Evolutionary conservation across 371 early-diverging fungal genomes (phyloP).

Genomic region (Syncephalastrum monosporum): DNA sequence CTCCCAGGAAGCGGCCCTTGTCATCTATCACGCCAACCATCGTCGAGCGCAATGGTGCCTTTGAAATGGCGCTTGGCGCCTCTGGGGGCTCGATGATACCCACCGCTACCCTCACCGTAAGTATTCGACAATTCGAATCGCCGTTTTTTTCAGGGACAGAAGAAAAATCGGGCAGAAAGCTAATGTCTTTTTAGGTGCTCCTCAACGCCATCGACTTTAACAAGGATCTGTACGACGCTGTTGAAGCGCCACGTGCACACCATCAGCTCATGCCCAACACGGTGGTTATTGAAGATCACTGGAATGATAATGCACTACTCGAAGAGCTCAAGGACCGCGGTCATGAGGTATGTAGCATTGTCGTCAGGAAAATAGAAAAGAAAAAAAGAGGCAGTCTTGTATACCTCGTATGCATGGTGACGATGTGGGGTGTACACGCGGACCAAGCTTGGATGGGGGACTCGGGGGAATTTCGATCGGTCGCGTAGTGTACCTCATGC

Average conservation of each 20-base stretch:
- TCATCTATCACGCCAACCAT: slow-evolving; percentile 92
- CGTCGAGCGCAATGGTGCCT: slow-evolving; percentile 65
- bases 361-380: slow-evolving; percentile 4
- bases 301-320: slow-evolving; percentile 6
- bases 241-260: slow-evolving; percentile 84
- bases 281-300: slow-evolving; percentile 38
- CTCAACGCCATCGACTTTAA: slow-evolving; percentile 75
- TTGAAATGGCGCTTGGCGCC: slow-evolving; percentile 86
- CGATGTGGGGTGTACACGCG: too few species aligned
- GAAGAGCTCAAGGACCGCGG: slow-evolving; percentile 18
- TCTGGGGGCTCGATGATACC: slow-evolving; percentile 96
- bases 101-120: slow-evolving; percentile 79
- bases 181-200: slow-evolving; percentile 48
- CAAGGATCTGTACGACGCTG: slow-evolving; percentile 68
- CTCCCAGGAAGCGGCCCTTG: slow-evolving; percentile 89
- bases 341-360: slow-evolving; percentile 21
- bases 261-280: slow-evolving; percentile 90
- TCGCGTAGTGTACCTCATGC: too few species aligned
- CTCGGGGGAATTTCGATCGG: too few species aligned
- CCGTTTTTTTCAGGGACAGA: background rate
- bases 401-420: too few species aligned
- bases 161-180: too few species aligned
- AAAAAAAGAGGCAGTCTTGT: too few species aligned
- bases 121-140: background rate
- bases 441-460: too few species aligned